Conservation (phyloP, 2,329 filamentous ascomycete species). For the Colletotrichum eremochloae region DNA sequence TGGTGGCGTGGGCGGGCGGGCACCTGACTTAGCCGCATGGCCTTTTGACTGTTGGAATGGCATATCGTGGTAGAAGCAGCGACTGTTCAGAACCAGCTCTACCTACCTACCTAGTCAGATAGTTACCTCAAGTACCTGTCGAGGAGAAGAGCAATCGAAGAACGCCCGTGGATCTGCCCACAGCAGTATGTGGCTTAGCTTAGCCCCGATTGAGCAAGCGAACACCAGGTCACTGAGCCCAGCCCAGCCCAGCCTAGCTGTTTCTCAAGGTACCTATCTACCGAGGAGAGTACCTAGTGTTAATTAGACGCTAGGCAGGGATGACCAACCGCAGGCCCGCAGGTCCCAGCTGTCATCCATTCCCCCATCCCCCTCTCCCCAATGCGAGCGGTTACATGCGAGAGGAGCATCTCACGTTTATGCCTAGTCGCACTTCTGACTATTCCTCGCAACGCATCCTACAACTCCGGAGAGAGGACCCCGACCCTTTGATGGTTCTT, state of each 20-base stretch:
- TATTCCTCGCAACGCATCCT: background rate
- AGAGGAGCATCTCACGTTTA: background rate
- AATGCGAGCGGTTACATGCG: background rate
- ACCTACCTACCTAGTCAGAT: too few species aligned
- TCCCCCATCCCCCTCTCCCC: background rate
- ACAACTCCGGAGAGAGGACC: background rate
- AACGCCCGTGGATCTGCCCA: conserved; percentile 7
- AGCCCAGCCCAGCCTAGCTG: too few species aligned
- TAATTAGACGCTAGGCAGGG: background rate
- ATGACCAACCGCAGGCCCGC: background rate
- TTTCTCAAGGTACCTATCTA: background rate
- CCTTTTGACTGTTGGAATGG: background rate
- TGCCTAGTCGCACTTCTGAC: background rate
- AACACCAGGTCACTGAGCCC: background rate
- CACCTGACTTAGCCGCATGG: background rate
- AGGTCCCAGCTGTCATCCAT: background rate
- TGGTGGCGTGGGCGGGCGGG: background rate
- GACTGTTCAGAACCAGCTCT: background rate
- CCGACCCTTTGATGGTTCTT: background rate
- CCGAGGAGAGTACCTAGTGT: too few species aligned
- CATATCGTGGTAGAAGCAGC: background rate
- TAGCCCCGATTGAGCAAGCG: background rate
- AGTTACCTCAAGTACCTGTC: too few species aligned
- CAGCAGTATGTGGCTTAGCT: background rate
- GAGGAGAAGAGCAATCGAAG: background rate